A percentile compares a stretch with the other conserved stretches of the same genome.
phyloP scores from a whole-genome alignment of 176 grass and related monocot genomes.

The Ensete glaucum region DNA sequence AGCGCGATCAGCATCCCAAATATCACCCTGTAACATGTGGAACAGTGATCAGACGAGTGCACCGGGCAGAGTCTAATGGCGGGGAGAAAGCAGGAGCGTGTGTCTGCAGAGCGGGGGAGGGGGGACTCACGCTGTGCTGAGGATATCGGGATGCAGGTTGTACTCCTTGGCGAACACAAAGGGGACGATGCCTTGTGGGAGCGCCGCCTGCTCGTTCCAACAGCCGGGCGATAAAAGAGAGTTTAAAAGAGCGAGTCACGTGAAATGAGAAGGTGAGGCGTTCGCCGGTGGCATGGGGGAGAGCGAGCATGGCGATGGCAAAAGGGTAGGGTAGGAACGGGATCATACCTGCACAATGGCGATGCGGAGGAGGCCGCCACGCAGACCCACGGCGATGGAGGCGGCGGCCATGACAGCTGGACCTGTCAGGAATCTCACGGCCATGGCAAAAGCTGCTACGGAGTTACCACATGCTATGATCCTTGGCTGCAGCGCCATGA shows the following conservation, averaged over 20 bases:
- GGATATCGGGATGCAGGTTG: background rate
- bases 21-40: background rate
- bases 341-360: conserved; percentile 82
- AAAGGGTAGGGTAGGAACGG: background rate
- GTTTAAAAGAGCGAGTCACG: no score
- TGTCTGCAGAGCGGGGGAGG: background rate
- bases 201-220: background rate
- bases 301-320: background rate
- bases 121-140: background rate
- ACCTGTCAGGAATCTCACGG: conserved; percentile 76
- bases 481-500: conserved; percentile 97
- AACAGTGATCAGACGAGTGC: no score
- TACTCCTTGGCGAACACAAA: background rate
- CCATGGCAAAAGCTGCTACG: conserved; percentile 79
- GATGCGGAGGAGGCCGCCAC: conserved; percentile 75
- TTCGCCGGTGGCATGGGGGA: background rate
- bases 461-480: conserved; percentile 97
- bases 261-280: no score
- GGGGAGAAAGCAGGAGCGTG: background rate
- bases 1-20: background rate
- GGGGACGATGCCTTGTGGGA: background rate
- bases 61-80: no score
- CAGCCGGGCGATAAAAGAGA: no score
- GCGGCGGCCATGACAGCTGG: conserved; percentile 84
- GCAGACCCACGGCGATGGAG: conserved; percentile 87